Conservation (phyloP, 192 early-diverging fungal genomes). For the Linnemannia hyalina region DNA sequence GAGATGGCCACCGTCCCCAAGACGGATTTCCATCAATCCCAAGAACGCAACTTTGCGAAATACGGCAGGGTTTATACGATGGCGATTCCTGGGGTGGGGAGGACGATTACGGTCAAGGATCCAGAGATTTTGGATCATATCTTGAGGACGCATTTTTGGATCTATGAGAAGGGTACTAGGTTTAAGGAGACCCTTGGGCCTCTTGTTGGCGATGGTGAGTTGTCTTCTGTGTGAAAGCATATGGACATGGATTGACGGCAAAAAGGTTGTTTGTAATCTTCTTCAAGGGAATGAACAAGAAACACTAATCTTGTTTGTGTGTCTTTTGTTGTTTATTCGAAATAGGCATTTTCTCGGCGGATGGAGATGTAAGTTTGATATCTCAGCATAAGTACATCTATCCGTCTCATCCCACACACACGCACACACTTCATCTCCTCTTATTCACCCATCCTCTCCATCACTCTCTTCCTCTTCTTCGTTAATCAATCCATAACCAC, state of each 20-base stretch:
- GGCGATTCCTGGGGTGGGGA: conserved; percentile 21
- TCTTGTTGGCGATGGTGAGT: conserved; percentile 28
- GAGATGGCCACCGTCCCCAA: background rate
- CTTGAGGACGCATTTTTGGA: conserved; percentile 36
- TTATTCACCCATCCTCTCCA: background rate
- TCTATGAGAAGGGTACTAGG: conserved; percentile 34
- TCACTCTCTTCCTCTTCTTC: background rate
- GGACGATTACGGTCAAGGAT: conserved; percentile 27
- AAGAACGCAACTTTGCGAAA: background rate
- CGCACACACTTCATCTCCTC: background rate
- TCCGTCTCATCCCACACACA: background rate
- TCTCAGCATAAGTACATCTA: background rate
- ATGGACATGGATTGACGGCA: background rate
- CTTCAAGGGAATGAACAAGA: background rate
- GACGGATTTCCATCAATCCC: conserved; percentile 9
- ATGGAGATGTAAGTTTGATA: conserved; percentile 24
- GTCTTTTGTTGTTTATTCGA: background rate
- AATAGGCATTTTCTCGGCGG: conserved; percentile 42
- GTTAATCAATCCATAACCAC: background rate
- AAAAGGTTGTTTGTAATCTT: background rate
- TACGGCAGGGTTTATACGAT: conserved; percentile 29
- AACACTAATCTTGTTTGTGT: background rate
- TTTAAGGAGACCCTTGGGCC: conserved; percentile 18
- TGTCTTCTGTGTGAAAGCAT: background rate
- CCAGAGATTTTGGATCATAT: conserved; percentile 42